phyloP scores from a whole-genome alignment of 352 stramenopile genomes.

The Globisporangium rhizosaccharum region DNA sequence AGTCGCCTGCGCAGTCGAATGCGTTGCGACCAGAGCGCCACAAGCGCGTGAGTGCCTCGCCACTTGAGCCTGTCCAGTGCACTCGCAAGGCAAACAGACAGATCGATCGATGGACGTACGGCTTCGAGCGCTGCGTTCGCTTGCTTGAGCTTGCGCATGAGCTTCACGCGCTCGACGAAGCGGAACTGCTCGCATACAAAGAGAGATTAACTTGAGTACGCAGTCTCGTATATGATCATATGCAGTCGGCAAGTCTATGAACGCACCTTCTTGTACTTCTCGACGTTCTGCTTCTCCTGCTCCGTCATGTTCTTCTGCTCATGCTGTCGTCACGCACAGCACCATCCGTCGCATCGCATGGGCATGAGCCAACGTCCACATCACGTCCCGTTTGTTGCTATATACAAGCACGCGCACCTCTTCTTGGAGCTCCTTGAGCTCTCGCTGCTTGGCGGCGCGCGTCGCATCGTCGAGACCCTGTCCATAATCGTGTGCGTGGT shows the following conservation, averaged over 20 bases:
- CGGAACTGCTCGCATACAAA: conserved; percentile 31
- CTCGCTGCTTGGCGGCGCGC: conserved; percentile 37
- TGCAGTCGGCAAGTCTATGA: neutral
- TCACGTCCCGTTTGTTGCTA: neutral
- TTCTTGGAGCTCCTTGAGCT: conserved; percentile 40
- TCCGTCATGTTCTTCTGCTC: conserved; percentile 40
- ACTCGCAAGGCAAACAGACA: neutral
- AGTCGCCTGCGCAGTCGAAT: conserved; percentile 16
- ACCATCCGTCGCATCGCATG: neutral
- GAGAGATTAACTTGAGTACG: neutral
- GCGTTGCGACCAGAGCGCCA: neutral
- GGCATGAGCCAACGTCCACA: neutral
- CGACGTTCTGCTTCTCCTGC: conserved; percentile 62
- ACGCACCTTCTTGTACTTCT: conserved; percentile 79
- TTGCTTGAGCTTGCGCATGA: conserved; percentile 78
- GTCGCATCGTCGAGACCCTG: conserved; percentile 40
- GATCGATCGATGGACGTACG: conserved; percentile 14
- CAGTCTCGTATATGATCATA: too few relatives aligned
- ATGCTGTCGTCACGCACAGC: conserved; percentile 16
- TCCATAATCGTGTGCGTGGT: neutral
- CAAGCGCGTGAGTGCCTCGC: neutral
- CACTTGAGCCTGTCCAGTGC: neutral
- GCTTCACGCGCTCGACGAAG: conserved; percentile 81
- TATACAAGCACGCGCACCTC: conserved; percentile 20
- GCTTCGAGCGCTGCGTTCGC: conserved; percentile 42